These are phyloP conservation scores for Rasamsonia emersonii DNA, from an alignment of 2,329 filamentous ascomycete species.

Conservation along the genomic window DNA sequence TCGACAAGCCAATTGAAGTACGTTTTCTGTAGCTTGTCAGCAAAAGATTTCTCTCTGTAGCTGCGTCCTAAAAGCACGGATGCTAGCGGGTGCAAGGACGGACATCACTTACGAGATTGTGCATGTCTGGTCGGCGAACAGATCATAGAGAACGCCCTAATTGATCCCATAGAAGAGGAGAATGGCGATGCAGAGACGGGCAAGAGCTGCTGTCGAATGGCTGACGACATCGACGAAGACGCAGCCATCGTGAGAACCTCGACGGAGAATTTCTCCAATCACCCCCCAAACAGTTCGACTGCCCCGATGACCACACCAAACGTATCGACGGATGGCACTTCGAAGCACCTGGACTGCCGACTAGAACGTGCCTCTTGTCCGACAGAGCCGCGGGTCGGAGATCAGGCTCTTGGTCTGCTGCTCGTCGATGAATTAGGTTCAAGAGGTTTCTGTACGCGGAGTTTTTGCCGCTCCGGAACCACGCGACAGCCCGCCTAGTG, in stretches of 20 bases:
- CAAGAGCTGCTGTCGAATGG: constrained; percentile 27
- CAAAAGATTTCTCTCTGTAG: constrained; percentile 1
- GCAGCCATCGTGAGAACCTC: no score
- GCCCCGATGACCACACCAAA: no score
- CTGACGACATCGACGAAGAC: constrained; percentile 22
- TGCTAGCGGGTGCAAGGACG: constrained; percentile 7
- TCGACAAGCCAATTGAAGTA: constrained; percentile 15
- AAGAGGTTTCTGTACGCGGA: constrained; percentile 1
- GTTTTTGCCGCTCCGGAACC: constrained; percentile 3
- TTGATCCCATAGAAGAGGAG: constrained; percentile 21
- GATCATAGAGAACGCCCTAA: constrained; percentile 22
- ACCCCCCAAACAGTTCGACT: no score
- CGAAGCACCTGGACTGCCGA: no score
- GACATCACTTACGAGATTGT: constrained; percentile 21
- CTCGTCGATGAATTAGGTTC: neutral
- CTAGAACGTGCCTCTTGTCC: no score
- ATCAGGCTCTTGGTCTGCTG: no score
- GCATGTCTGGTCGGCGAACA: constrained; percentile 18
- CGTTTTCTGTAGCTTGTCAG: constrained; percentile 15
- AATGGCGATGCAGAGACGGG: constrained; percentile 17
- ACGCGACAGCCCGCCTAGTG: constrained; percentile 11
- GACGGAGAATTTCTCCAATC: no score
- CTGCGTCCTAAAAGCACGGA: neutral
- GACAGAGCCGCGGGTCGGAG: no score
- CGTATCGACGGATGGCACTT: no score